A percentile compares a stretch with the other conserved stretches of the same genome.
phyloP scores from a whole-genome alignment of 108 stramenopile genomes.

The Bacterosira constricta region DNA sequence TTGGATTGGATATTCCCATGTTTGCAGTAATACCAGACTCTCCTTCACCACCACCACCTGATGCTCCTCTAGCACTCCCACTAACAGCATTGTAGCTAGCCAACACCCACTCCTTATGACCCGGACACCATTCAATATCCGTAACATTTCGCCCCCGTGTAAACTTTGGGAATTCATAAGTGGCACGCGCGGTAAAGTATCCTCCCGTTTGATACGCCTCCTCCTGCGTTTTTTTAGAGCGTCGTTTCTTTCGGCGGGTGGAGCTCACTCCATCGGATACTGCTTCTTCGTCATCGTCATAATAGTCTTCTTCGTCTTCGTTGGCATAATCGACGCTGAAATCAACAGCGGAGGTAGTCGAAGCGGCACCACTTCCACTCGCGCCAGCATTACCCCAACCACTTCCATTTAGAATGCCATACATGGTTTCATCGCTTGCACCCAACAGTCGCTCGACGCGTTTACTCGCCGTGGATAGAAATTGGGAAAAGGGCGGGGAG shows the following conservation, averaged over 20 bases:
- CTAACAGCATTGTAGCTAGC: slow-evolving; percentile 61
- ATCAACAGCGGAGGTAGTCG: slow-evolving; percentile 26
- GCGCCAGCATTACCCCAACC: not conserved
- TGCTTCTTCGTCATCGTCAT: slow-evolving; percentile 34
- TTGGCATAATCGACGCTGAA: slow-evolving; percentile 73
- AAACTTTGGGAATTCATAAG: slow-evolving; percentile 74
- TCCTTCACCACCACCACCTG: not conserved
- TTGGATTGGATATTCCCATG: slow-evolving; percentile 44
- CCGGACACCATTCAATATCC: slow-evolving; percentile 85
- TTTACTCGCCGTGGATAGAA: slow-evolving; percentile 80
- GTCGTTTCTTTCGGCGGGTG: not conserved
- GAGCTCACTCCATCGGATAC: not conserved
- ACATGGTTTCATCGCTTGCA: slow-evolving; percentile 43
- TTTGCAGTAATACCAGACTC: not conserved
- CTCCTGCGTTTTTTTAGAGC: slow-evolving; percentile 1
- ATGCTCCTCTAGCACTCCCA: too few species aligned
- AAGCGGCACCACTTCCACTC: slow-evolving; percentile 1
- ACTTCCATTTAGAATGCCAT: slow-evolving; percentile 7
- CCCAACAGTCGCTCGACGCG: slow-evolving; percentile 84
- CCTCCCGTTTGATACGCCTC: slow-evolving; percentile 42
- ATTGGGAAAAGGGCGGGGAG: slow-evolving; percentile 64
- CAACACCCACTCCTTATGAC: slow-evolving; percentile 79
- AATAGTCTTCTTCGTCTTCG: slow-evolving; percentile 27
- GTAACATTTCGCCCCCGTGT: slow-evolving; percentile 74
- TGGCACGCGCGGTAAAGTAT: slow-evolving; percentile 62